These are phyloP conservation scores for Pestalotiopsis sp. DNA, from an alignment of 2,329 filamentous ascomycete genomes.

Conservation along the genomic window DNA sequence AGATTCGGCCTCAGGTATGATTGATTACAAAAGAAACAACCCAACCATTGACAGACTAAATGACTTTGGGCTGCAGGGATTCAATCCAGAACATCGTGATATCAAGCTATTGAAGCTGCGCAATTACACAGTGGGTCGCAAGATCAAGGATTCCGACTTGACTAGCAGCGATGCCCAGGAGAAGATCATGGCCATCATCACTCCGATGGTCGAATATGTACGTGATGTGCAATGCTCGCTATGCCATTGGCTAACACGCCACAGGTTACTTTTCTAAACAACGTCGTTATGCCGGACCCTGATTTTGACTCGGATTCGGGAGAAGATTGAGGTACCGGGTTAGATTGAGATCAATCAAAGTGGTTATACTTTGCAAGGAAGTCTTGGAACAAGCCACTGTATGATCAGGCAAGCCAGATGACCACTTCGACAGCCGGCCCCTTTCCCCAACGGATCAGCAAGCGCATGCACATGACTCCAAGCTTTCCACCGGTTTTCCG, in stretches of 20 bases:
- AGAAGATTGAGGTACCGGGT: slow-evolving; percentile 36
- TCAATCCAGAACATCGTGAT: slow-evolving; percentile 72
- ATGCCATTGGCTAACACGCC: background rate
- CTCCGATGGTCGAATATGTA: slow-evolving; percentile 77
- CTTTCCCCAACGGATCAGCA: background rate
- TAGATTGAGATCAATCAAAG: slow-evolving; percentile 24
- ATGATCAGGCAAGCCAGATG: background rate
- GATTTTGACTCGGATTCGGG: slow-evolving; percentile 43
- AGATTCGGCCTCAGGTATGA: slow-evolving; percentile 81
- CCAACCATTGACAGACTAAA: background rate
- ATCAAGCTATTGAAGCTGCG: slow-evolving; percentile 80
- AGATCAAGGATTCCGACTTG: slow-evolving; percentile 68
- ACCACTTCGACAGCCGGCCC: background rate
- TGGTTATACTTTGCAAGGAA: slow-evolving; percentile 7
- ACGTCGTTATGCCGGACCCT: slow-evolving; percentile 73
- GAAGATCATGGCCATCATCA: slow-evolving; percentile 65
- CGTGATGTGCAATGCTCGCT: slow-evolving; percentile 41
- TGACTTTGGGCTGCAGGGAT: slow-evolving; percentile 60
- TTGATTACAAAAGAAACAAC: background rate
- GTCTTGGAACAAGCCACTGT: no score
- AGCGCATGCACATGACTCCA: background rate
- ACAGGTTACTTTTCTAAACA: slow-evolving; percentile 73
- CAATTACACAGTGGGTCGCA: slow-evolving; percentile 74
- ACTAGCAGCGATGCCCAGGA: slow-evolving; percentile 64
- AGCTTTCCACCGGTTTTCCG: background rate